These are phyloP conservation scores for Penicillium crystallinum DNA, from an alignment of 495 filamentous ascomycete genomes.

Conservation along the genomic window DNA sequence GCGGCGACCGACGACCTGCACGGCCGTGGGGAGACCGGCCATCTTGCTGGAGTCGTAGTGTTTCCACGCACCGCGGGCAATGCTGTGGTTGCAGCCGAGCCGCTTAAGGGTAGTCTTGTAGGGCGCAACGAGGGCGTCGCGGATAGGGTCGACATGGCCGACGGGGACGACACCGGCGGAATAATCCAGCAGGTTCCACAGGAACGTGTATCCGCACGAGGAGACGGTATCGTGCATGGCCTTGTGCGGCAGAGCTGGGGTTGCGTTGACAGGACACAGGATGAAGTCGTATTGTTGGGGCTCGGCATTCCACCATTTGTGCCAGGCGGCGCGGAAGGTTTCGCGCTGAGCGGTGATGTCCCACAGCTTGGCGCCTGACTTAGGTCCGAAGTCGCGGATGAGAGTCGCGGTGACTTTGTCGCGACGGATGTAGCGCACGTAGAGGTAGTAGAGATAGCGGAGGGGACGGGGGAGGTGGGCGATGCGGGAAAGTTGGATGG, in stretches of 20 bases:
- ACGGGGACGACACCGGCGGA: conserved; percentile 80
- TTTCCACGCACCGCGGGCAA: conserved; percentile 79
- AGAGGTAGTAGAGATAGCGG: conserved; percentile 84
- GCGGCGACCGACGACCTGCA: conserved; percentile 80
- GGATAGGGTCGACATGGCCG: conserved; percentile 67
- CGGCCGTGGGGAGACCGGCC: conserved; percentile 80
- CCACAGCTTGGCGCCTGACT: conserved; percentile 75
- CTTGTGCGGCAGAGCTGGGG: conserved; percentile 81
- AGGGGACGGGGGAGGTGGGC: conserved; percentile 69
- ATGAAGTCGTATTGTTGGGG: conserved; percentile 68
- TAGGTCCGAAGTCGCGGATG: conserved; percentile 63
- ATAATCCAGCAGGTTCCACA: conserved; percentile 95
- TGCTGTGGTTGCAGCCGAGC: conserved; percentile 56
- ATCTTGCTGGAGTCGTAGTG: conserved; percentile 80
- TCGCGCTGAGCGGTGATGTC: conserved; percentile 72
- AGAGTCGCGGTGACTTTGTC: conserved; percentile 77
- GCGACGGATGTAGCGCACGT: conserved; percentile 73
- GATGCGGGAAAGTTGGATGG: conserved; percentile 63
- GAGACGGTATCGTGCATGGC: conserved; percentile 84
- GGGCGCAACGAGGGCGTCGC: conserved; percentile 58
- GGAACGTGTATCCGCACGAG: conserved; percentile 90
- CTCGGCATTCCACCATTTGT: conserved; percentile 73
- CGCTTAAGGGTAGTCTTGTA: conserved; percentile 46
- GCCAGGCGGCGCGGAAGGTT: conserved; percentile 68
- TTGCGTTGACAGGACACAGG: conserved; percentile 80